Conservation (phyloP, 208 protist species). For the Naegleria lovaniensis region DNA sequence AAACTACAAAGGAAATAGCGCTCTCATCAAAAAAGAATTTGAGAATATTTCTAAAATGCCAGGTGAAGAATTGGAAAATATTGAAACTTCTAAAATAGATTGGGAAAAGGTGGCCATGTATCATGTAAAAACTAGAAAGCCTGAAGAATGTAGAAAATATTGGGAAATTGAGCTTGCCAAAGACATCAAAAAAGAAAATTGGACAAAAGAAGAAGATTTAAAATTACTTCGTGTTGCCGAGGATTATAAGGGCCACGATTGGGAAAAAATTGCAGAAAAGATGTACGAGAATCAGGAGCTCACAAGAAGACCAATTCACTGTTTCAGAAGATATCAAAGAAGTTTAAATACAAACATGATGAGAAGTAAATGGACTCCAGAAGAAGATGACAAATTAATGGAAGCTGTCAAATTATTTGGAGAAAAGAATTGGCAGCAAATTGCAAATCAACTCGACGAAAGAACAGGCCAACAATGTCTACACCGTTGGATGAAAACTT, state of each 20-base stretch:
- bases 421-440: slow-evolving; percentile 53
- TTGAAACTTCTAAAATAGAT: slow-evolving; percentile 36
- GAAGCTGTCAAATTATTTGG: slow-evolving; percentile 38
- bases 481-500: slow-evolving; percentile 53
- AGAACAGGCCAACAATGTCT: slow-evolving; percentile 58
- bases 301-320: slow-evolving; percentile 35
- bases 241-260: slow-evolving; percentile 46
- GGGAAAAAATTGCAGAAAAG: slow-evolving; percentile 39
- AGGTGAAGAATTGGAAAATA: slow-evolving; percentile 38
- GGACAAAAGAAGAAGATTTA: slow-evolving; percentile 49
- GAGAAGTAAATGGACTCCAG: slow-evolving; percentile 42
- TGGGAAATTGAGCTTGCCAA: slow-evolving; percentile 43
- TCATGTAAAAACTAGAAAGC: slow-evolving; percentile 29
- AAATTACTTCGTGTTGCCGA: slow-evolving; percentile 39
- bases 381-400: slow-evolving; percentile 44
- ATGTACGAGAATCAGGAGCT: slow-evolving; percentile 2
- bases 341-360: slow-evolving; percentile 46
- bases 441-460: slow-evolving; percentile 43
- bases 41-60: slow-evolving; percentile 33
- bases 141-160: slow-evolving; percentile 44
- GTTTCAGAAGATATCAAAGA: slow-evolving; percentile 44
- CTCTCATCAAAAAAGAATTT: slow-evolving; percentile 31
- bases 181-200: slow-evolving; percentile 40
- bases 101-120: slow-evolving; percentile 38
- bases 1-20: not conserved